Conservation (phyloP, 1,139 yeast genomes). For the Starmera stellimalicola region DNA sequence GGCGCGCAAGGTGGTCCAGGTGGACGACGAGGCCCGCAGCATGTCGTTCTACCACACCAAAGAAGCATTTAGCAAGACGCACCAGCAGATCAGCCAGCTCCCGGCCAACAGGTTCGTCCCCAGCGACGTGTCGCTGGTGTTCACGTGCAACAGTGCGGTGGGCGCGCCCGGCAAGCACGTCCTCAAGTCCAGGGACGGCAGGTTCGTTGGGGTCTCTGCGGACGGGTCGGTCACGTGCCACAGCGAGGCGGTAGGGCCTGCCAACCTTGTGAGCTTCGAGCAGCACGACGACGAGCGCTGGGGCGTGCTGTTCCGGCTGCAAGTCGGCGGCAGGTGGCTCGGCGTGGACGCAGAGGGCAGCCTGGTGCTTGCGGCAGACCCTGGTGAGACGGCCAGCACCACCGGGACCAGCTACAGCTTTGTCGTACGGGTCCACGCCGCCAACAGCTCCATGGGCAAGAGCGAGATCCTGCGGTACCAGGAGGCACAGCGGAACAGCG, state of each 20-base stretch:
- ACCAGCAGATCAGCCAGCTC: not conserved
- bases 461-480: constrained; percentile 6
- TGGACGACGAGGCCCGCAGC: constrained; percentile 2
- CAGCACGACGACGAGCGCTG: not conserved
- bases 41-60: constrained; percentile 18
- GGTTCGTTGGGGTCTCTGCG: constrained; percentile 22
- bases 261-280: constrained; percentile 24
- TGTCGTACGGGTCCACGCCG: constrained; percentile 22
- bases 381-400: too few relatives aligned
- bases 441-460: constrained; percentile 16
- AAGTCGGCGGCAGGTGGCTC: constrained; percentile 8
- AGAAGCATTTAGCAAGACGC: constrained; percentile 10
- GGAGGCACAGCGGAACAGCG: constrained; percentile 5
- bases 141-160: constrained; percentile 8
- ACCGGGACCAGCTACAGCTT: constrained; percentile 8
- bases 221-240: constrained; percentile 20
- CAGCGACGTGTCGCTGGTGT: constrained; percentile 27
- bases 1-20: constrained; percentile 2
- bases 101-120: constrained; percentile 25
- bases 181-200: constrained; percentile 24
- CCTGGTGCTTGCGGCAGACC: too few relatives aligned
- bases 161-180: constrained; percentile 16
- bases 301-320: constrained; percentile 6
- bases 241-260: constrained; percentile 29
- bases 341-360: constrained; percentile 18